These are phyloP conservation scores for Penicillium longicatenatum DNA, from an alignment of 495 filamentous ascomycete species.

Conservation along the genomic window DNA sequence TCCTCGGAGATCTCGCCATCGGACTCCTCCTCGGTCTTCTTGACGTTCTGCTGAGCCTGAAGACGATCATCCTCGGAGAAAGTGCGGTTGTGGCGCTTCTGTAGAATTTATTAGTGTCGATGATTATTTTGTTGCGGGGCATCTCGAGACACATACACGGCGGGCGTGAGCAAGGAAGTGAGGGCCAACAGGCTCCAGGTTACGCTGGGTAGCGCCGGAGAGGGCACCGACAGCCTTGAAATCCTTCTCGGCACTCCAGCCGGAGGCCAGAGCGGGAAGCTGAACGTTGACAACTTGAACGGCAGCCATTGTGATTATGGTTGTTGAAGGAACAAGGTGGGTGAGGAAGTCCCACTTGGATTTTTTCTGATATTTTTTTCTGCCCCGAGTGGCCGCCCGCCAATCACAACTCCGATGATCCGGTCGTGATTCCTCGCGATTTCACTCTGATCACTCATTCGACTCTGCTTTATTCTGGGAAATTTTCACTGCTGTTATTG, in stretches of 20 bases:
- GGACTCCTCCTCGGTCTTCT: constrained; percentile 93
- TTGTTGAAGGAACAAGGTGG: constrained; percentile 22
- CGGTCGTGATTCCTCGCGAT: constrained; percentile 11
- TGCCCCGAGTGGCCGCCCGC: constrained; percentile 34
- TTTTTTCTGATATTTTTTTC: constrained; percentile 38
- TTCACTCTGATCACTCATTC: not conserved
- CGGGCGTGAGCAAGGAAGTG: constrained; percentile 97
- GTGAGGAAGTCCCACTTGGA: constrained; percentile 19
- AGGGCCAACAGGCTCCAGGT: constrained; percentile 92
- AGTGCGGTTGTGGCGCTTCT: constrained; percentile 91
- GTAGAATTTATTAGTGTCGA: constrained; percentile 27
- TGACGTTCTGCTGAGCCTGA: constrained; percentile 89
- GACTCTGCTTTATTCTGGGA: not conserved
- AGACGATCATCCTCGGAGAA: constrained; percentile 99
- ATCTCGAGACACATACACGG: constrained; percentile 56
- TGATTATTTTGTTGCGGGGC: constrained; percentile 6
- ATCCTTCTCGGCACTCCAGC: constrained; percentile 87
- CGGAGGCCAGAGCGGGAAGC: constrained; percentile 75
- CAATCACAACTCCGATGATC: constrained; percentile 37
- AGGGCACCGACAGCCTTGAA: constrained; percentile 78
- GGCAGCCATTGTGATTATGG: constrained; percentile 45
- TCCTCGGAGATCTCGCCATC: constrained; percentile 87
- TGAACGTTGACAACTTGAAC: constrained; percentile 53
- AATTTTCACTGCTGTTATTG: not conserved
- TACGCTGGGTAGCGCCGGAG: constrained; percentile 72